phyloP scores from a whole-genome alignment of 2,329 filamentous ascomycete species.

The Phoma sp. region DNA sequence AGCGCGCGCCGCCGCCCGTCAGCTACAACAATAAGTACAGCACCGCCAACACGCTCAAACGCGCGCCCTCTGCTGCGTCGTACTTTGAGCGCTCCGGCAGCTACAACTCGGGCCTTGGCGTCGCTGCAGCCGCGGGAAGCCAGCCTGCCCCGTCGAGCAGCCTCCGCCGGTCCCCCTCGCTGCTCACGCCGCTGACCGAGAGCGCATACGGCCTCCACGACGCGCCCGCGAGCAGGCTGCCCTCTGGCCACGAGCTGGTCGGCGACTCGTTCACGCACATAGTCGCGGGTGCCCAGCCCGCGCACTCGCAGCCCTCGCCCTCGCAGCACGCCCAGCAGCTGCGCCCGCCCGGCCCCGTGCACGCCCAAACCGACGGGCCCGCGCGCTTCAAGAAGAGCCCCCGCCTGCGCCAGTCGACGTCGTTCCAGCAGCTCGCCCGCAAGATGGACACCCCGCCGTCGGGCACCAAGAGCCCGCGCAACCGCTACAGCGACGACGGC shows the following conservation, averaged over 20 bases:
- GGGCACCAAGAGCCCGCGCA: conserved; percentile 46
- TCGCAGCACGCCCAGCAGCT: conserved; percentile 25
- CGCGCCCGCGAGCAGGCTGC: conserved; percentile 4
- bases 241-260: conserved; percentile 14
- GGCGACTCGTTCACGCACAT: conserved; percentile 15
- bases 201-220: conserved; percentile 14
- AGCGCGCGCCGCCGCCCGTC: conserved; percentile 25
- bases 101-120: conserved; percentile 21
- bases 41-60: conserved; percentile 19
- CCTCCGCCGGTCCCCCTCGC: conserved; percentile 26
- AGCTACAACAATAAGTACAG: conserved; percentile 23
- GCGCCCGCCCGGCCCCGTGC: conserved; percentile 38
- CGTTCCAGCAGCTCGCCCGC: conserved; percentile 52
- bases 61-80: conserved; percentile 28
- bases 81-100: conserved; percentile 25
- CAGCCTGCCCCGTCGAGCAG: conserved; percentile 7
- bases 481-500: conserved; percentile 51
- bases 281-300: conserved; percentile 8
- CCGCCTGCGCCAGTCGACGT: conserved; percentile 52
- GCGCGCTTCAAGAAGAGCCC: conserved; percentile 32
- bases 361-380: conserved; percentile 37
- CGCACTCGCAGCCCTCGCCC: conserved; percentile 8
- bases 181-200: conserved; percentile 25
- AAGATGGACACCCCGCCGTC: conserved; percentile 54
- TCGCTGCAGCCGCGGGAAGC: conserved; percentile 14